Evolutionary conservation across 2,329 filamentous ascomycete species (phyloP).

Genomic region (Beauveria caledonica): DNA sequence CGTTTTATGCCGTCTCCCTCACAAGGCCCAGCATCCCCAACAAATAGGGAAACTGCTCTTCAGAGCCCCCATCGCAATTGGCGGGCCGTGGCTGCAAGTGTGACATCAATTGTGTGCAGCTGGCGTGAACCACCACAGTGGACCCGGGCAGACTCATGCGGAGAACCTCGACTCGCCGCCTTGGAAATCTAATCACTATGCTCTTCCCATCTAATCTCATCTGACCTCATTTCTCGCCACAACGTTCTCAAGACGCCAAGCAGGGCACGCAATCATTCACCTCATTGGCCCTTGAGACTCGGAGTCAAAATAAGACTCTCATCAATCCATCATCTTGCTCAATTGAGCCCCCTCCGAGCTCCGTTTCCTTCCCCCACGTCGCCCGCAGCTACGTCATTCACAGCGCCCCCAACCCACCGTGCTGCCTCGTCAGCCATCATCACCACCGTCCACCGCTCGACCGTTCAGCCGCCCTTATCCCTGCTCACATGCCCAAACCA

Average conservation of each 20-base stretch:
- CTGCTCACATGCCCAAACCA: slow-evolving; percentile 52
- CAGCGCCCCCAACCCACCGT: background rate
- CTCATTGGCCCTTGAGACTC: too few species aligned
- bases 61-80: background rate
- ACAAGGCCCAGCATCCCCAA: too few species aligned
- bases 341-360: background rate
- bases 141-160: background rate
- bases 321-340: background rate
- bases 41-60: too few species aligned
- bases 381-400: background rate
- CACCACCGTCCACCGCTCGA: background rate
- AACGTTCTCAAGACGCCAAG: background rate
- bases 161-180: background rate
- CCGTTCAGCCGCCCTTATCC: background rate
- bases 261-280: too few species aligned
- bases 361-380: background rate
- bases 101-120: too few species aligned
- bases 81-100: too few species aligned
- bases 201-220: background rate
- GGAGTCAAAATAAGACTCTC: too few species aligned
- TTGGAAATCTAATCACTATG: background rate
- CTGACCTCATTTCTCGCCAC: background rate
- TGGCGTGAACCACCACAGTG: background rate
- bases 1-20: background rate
- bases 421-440: background rate